phyloP scores from a whole-genome alignment of 208 protist species.

The Trypanosoma scelopori region DNA sequence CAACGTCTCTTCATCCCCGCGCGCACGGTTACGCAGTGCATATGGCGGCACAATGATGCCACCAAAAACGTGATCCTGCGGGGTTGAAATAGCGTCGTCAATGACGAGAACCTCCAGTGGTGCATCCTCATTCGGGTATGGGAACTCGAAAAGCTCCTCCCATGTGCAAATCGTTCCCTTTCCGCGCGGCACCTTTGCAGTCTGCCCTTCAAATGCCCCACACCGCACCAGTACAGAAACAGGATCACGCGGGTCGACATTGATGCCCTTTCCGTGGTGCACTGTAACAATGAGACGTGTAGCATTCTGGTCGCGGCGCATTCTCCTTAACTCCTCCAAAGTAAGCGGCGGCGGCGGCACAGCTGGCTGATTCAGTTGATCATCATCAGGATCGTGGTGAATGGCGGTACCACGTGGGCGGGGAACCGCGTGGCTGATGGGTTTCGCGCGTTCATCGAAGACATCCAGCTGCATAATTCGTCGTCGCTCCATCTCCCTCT shows the following conservation, averaged over 20 bases:
- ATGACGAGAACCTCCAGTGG: conserved; percentile 81
- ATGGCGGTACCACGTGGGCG: conserved; percentile 42
- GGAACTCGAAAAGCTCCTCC: conserved; percentile 91
- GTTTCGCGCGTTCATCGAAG: conserved; percentile 85
- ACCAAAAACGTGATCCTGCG: conserved; percentile 64
- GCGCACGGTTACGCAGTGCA: conserved; percentile 58
- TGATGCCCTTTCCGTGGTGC: conserved; percentile 79
- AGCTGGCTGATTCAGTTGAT: conserved; percentile 31
- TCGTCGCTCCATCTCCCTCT: conserved; percentile 69
- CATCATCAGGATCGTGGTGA: conserved; percentile 43
- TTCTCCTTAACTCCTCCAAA: conserved; percentile 55
- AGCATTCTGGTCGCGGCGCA: conserved; percentile 34
- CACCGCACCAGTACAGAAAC: conserved; percentile 85
- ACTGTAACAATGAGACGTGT: conserved; percentile 85
- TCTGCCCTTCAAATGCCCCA: conserved; percentile 88
- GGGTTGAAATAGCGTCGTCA: conserved; percentile 62
- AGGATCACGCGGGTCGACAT: conserved; percentile 46
- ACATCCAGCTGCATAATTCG: conserved; percentile 83
- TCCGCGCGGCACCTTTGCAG: conserved; percentile 75
- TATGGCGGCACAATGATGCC: conserved; percentile 69
- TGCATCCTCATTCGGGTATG: conserved; percentile 79
- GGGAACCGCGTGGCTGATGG: conserved; percentile 34
- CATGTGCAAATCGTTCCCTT: conserved; percentile 65
- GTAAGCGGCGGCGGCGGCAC: conserved; percentile 72
- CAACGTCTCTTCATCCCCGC: conserved; percentile 73